A percentile compares a stretch with the other conserved stretches of the same genome.
These are phyloP conservation scores for Marasmius oreades DNA, from an alignment of 1,284 basidiomycete genomes.

Conservation along the genomic window DNA sequence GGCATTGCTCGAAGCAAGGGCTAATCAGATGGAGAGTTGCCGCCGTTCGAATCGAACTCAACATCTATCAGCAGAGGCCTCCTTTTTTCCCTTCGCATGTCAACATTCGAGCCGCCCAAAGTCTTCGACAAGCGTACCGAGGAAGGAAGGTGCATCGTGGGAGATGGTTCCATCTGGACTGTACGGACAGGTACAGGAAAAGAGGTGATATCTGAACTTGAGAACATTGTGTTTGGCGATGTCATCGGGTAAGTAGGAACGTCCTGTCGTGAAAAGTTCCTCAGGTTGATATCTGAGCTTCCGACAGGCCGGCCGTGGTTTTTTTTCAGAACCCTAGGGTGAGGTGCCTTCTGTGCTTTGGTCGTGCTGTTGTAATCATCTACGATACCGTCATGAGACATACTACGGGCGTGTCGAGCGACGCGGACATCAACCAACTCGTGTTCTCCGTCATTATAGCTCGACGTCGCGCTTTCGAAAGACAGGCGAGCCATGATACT, in stretches of 20 bases:
- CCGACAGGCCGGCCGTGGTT: background rate
- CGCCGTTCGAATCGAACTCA: slow-evolving; percentile 1
- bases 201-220: slow-evolving; percentile 16
- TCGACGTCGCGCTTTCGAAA: slow-evolving; percentile 39
- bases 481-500: slow-evolving; percentile 50
- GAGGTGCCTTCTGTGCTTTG: background rate
- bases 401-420: background rate
- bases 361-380: background rate
- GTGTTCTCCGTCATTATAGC: slow-evolving; percentile 38
- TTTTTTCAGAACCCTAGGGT: background rate
- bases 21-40: background rate
- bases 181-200: slow-evolving; percentile 36
- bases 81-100: background rate
- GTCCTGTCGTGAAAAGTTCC: background rate
- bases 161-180: slow-evolving; percentile 49
- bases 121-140: slow-evolving; percentile 1
- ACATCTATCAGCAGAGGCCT: slow-evolving; percentile 7
- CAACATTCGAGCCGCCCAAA: background rate
- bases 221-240: slow-evolving; percentile 20
- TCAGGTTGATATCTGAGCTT: background rate
- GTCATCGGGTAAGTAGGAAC: background rate
- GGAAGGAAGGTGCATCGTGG: slow-evolving; percentile 45
- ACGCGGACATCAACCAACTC: slow-evolving; percentile 40
- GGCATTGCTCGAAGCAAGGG: too few relatives aligned
- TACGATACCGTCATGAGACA: slow-evolving; percentile 4